Conservation (phyloP, 2,329 filamentous ascomycete species). For the Blastomyces silverae region DNA sequence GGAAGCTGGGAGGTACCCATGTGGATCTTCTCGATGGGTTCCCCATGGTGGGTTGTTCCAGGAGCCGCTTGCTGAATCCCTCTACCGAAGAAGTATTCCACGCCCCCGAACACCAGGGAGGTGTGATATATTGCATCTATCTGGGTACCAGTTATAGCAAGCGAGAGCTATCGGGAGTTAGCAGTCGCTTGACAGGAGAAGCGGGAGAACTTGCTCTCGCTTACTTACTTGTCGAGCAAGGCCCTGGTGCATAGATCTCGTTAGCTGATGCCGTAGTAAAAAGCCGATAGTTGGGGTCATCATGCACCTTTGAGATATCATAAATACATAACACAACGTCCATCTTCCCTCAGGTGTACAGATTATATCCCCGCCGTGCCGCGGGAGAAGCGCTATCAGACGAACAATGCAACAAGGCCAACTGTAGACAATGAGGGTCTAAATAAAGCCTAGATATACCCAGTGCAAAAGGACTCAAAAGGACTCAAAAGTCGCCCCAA, state of each 20-base stretch:
- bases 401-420: neutral
- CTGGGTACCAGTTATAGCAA: slow-evolving; percentile 56
- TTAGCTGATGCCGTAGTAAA: slow-evolving; percentile 10
- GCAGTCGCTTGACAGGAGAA: slow-evolving; percentile 6
- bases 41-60: slow-evolving; percentile 78
- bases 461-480: no score
- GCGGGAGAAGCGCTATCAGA: neutral
- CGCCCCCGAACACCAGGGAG: slow-evolving; percentile 72
- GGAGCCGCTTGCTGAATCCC: slow-evolving; percentile 76
- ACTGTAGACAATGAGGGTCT: neutral
- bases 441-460: neutral
- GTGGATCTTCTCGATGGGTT: slow-evolving; percentile 66
- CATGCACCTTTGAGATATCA: slow-evolving; percentile 57
- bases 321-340: slow-evolving; percentile 72
- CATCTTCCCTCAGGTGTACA: slow-evolving; percentile 49
- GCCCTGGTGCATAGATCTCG: slow-evolving; percentile 36
- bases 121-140: slow-evolving; percentile 97
- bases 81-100: slow-evolving; percentile 86
- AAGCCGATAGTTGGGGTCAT: slow-evolving; percentile 10
- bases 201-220: neutral
- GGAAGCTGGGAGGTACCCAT: slow-evolving; percentile 74
- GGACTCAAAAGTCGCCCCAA: neutral
- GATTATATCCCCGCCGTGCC: neutral
- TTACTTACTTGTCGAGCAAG: slow-evolving; percentile 46
- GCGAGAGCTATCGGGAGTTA: slow-evolving; percentile 45